phyloP scores from a whole-genome alignment of 2,329 filamentous ascomycete species.

The Penicillium sp. region DNA sequence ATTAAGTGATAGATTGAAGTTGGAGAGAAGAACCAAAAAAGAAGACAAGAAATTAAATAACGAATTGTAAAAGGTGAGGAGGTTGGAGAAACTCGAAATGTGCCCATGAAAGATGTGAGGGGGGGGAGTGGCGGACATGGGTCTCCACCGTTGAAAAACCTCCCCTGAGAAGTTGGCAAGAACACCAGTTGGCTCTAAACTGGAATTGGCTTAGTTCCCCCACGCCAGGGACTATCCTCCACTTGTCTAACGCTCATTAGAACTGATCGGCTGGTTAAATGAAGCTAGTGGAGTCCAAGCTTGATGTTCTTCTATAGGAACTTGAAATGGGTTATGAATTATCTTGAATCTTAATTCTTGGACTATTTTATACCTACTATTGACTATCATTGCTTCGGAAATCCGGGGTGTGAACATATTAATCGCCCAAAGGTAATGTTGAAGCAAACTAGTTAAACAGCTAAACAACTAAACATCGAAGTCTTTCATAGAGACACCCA shows the following conservation, averaged over 20 bases:
- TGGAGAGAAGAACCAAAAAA: neutral
- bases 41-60: neutral
- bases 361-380: neutral
- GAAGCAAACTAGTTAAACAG: neutral
- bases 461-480: neutral
- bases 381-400: neutral
- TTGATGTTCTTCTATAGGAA: neutral
- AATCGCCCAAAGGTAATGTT: neutral
- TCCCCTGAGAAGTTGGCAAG: neutral
- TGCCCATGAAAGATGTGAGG: slow-evolving; percentile 7
- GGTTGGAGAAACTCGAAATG: neutral
- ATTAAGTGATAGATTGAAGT: neutral
- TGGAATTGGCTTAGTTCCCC: neutral
- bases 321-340: neutral
- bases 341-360: neutral
- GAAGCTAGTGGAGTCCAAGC: slow-evolving; percentile 4
- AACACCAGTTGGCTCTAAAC: slow-evolving; percentile 3
- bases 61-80: neutral
- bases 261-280: neutral
- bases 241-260: slow-evolving; percentile 1
- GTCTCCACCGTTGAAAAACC: slow-evolving; percentile 2
- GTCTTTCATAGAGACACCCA: neutral
- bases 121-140: slow-evolving; percentile 1
- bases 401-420: neutral
- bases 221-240: neutral